A percentile compares a stretch with the other conserved stretches of the same genome.
Conservation (phyloP, 495 filamentous ascomycete genomes). For the Glutinoglossum americanum region DNA sequence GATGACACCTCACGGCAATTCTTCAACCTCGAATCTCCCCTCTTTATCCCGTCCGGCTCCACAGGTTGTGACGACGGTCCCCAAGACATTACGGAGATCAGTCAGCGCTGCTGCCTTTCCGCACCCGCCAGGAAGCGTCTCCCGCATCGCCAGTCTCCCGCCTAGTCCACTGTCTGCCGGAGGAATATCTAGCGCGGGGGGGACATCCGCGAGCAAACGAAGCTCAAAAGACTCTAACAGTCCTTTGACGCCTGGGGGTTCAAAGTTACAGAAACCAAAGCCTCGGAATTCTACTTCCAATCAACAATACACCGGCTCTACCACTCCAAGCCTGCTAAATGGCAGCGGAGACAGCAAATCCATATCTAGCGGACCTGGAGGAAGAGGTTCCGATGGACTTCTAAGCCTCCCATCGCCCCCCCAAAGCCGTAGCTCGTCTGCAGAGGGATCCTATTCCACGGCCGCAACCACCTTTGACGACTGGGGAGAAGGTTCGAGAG, state of each 20-base stretch:
- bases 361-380: constrained; percentile 31
- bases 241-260: constrained; percentile 5
- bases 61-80: constrained; percentile 14
- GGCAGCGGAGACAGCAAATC: constrained; percentile 56
- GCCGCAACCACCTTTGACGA: constrained; percentile 79
- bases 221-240: constrained; percentile 9
- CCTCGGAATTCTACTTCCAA: constrained; percentile 20
- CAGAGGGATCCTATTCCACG: constrained; percentile 75
- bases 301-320: constrained; percentile 28
- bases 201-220: constrained; percentile 13
- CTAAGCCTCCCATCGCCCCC: constrained; percentile 57
- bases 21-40: constrained; percentile 13
- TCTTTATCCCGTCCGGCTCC: constrained; percentile 4
- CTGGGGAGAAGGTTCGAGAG: constrained; percentile 20
- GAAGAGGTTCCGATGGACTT: constrained; percentile 44
- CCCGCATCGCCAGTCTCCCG: constrained; percentile 30
- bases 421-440: constrained; percentile 73
- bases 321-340: constrained; percentile 54
- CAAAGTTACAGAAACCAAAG: constrained; percentile 18
- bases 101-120: constrained; percentile 85
- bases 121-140: constrained; percentile 51
- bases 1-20: constrained; percentile 1
- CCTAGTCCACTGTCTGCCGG: constrained; percentile 36
- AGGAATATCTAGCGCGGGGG: constrained; percentile 2
- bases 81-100: constrained; percentile 55